Evolutionary conservation across 2,329 filamentous ascomycete genomes (phyloP).

Genomic region (Colletotrichum musae): DNA sequence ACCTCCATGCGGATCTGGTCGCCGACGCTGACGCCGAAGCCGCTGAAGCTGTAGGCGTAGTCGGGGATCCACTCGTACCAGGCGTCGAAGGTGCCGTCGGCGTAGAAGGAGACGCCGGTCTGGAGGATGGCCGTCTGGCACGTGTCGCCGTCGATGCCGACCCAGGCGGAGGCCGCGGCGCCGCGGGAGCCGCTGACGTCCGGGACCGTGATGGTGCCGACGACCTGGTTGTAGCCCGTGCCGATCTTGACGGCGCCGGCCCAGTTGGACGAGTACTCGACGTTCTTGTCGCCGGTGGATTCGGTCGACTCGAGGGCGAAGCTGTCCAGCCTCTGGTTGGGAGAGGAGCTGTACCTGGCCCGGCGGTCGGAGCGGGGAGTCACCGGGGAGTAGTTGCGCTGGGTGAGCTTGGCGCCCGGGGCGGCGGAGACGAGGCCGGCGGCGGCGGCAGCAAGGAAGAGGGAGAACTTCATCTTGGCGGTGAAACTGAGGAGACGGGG

Average conservation of each 20-base stretch:
- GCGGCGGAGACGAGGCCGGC: conserved; percentile 41
- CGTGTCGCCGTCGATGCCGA: conserved; percentile 64
- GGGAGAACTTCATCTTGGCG: conserved; percentile 37
- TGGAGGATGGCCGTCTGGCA: conserved; percentile 58
- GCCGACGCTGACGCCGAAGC: conserved; percentile 49
- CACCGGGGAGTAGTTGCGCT: conserved; percentile 32
- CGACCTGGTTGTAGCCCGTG: conserved; percentile 46
- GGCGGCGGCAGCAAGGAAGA: conserved; percentile 38
- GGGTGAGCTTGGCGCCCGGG: conserved; percentile 29
- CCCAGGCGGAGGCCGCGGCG: conserved; percentile 57
- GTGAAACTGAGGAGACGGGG: too few relatives aligned
- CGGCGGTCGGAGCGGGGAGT: conserved; percentile 18
- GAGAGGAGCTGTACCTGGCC: conserved; percentile 35
- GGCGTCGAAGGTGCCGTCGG: conserved; percentile 53
- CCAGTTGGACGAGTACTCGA: conserved; percentile 48
- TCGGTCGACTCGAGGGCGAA: conserved; percentile 14
- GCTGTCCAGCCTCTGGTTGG: conserved; percentile 36
- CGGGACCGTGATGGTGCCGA: conserved; percentile 49
- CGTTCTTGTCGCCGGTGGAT: conserved; percentile 22
- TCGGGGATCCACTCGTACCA: conserved; percentile 65
- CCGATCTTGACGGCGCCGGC: conserved; percentile 48
- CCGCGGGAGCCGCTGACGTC: conserved; percentile 41
- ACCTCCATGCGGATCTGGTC: conserved; percentile 48
- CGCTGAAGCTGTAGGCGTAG: conserved; percentile 56
- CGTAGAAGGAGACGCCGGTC: conserved; percentile 59